A percentile compares a stretch with the other conserved stretches of the same genome.
Conservation (phyloP, 1,284 basidiomycete genomes). For the Pascua sp. region DNA sequence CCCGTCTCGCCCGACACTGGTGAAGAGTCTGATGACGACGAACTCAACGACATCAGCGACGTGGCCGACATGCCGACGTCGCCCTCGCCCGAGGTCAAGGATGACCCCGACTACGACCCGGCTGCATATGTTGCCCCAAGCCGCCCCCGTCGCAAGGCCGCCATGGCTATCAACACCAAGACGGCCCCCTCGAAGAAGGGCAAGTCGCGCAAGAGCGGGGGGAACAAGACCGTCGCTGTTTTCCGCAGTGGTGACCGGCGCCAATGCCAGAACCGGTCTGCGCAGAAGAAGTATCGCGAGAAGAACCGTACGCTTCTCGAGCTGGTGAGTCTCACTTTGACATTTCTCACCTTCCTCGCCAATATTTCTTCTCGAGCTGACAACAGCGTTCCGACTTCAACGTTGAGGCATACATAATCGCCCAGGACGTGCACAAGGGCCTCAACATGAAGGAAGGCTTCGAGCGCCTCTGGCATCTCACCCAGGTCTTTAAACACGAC, state of each 20-base stretch:
- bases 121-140: neutral
- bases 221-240: neutral
- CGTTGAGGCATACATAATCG: neutral
- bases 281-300: constrained; percentile 18
- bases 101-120: constrained; percentile 2
- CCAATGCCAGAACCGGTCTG: constrained; percentile 15
- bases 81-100: too few relatives aligned
- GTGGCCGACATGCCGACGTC: too few relatives aligned
- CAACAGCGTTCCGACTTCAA: constrained; percentile 11
- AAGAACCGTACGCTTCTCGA: constrained; percentile 10
- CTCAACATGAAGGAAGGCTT: neutral
- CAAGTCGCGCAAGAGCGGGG: neutral
- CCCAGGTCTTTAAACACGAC: neutral
- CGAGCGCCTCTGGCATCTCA: neutral
- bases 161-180: neutral
- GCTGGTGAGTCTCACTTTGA: neutral
- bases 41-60: too few relatives aligned
- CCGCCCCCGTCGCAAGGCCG: neutral
- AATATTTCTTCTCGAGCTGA: neutral
- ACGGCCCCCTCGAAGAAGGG: neutral
- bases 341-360: too few relatives aligned
- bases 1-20: neutral
- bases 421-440: too few relatives aligned
- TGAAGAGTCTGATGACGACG: neutral
- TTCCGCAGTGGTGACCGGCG: constrained; percentile 9